Percentiles rank a stretch among this genome's conserved stretches.
Evolutionary conservation across 2,329 filamentous ascomycete species (phyloP).

Genomic region (Venturia carpophila): DNA sequence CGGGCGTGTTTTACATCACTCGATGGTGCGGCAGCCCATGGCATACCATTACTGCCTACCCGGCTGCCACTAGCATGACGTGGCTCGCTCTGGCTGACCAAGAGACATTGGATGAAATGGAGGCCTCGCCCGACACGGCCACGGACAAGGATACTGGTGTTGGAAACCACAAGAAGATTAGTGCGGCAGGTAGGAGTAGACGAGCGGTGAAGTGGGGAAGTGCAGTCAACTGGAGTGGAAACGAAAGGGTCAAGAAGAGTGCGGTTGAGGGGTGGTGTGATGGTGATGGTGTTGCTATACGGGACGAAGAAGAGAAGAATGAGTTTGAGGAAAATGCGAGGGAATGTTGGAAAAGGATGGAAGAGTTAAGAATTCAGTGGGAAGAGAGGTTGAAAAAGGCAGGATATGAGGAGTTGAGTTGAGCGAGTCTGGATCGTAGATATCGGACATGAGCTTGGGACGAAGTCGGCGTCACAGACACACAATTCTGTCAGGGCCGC

Average conservation of each 20-base stretch:
- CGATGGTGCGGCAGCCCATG: constrained; percentile 79
- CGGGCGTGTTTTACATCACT: constrained; percentile 58
- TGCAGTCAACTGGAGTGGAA: constrained; percentile 51
- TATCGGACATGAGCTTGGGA: too few species aligned
- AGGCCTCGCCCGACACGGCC: constrained; percentile 28
- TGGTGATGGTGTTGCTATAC: constrained; percentile 40
- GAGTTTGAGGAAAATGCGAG: constrained; percentile 57
- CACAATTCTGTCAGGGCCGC: too few species aligned
- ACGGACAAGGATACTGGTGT: neutral
- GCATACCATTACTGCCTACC: constrained; percentile 72
- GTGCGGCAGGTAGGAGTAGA: neutral
- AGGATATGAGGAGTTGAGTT: constrained; percentile 19
- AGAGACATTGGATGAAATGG: constrained; percentile 50
- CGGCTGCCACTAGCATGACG: constrained; percentile 65
- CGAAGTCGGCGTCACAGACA: too few species aligned
- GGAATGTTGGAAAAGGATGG: constrained; percentile 62
- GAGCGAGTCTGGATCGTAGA: neutral
- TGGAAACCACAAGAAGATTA: neutral
- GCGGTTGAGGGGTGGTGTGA: constrained; percentile 59
- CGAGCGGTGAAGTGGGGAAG: constrained; percentile 78
- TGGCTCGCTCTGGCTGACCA: constrained; percentile 69
- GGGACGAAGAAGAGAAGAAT: constrained; percentile 44
- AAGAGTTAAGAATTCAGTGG: constrained; percentile 61
- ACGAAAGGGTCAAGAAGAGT: constrained; percentile 60
- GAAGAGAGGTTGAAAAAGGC: constrained; percentile 32